Evolutionary conservation across 441 rosid species (phyloP), one percentile per base, ranked within the genome.

Genomic region (Rhodomyrtus psidioides): DNA sequence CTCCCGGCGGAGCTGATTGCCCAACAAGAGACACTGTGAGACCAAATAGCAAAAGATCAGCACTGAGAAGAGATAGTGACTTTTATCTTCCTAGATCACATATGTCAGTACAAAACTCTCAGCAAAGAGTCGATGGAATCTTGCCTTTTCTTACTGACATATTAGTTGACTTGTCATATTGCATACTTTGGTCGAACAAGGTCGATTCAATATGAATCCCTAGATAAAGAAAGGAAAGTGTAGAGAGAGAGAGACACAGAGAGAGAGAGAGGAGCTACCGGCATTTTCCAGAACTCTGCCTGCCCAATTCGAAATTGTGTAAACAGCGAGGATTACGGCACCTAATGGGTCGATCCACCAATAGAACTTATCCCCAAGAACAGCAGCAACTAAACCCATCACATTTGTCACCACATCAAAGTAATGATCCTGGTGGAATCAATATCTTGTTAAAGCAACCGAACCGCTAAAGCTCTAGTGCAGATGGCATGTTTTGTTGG

Each of bases 1-100:
- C 88, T 87, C 94, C 95, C 0, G 96, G 96, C 28, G 97, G 90
- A 49, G 98, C 98, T 81, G 98, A 91, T 88, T 95, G 92, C 85
- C 98, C 97, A 53, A 95, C 93, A 84, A 95, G 92, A 9, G 97
- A 93, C 55, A 93, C 97, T 95, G 89, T 84, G 89, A 44, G 60
- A 82, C 86, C 30, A 84, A 82, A 82, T 65, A 42, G 51, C 27
- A 16, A 62, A 65, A 65, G 15, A 34, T 65, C 19, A 65, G 79
- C 55, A 27, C 4, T 34, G 9, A 65, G 49, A 34, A 12, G 76
- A 65, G 79, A 65, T 19, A 19, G n/a, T 19, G 15, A 65, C 49
- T 9, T 34, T 34, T 34, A 34, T 34, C 79, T 65, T 34, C 76
- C 44, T 34, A 65, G 44, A 19, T 65, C 76, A 30, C 76, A 19